Conservation (phyloP, 495 filamentous ascomycete species). For the Oidiodendron maius region DNA sequence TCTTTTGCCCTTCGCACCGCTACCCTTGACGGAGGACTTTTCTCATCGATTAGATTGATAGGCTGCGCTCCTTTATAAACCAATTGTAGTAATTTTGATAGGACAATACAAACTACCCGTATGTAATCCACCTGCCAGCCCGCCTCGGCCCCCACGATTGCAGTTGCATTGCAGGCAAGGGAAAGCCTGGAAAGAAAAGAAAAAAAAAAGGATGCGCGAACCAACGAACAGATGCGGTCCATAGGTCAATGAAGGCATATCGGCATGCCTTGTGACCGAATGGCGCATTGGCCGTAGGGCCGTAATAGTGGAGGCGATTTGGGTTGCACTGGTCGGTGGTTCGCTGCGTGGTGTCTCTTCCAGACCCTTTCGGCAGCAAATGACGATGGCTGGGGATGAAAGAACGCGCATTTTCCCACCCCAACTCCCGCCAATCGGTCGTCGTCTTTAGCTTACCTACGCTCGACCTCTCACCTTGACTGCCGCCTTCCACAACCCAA, state of each 20-base stretch:
- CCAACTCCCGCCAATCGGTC: not conserved
- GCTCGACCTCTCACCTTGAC: not conserved
- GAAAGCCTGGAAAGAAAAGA: no score
- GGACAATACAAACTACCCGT: not conserved
- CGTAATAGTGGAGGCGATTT: not conserved
- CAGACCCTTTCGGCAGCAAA: no score
- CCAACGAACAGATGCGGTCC: not conserved
- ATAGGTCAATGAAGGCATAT: not conserved
- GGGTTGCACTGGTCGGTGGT: constrained; percentile 1
- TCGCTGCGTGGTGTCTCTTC: no score
- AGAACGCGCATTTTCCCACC: no score
- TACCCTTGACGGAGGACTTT: constrained; percentile 12
- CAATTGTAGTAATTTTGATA: constrained; percentile 8
- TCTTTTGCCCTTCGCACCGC: constrained; percentile 16
- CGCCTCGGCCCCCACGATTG: not conserved
- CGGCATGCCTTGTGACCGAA: not conserved
- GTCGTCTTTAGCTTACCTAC: not conserved
- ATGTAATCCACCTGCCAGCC: constrained; percentile 9
- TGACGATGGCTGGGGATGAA: no score
- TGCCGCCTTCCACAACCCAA: not conserved
- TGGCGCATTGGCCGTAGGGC: not conserved
- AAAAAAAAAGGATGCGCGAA: not conserved
- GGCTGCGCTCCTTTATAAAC: constrained; percentile 19
- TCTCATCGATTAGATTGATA: constrained; percentile 15
- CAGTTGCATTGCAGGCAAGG: not conserved